These are phyloP conservation scores for Monilinia laxa DNA, from an alignment of 2,329 filamentous ascomycete species.

Conservation along the genomic window DNA sequence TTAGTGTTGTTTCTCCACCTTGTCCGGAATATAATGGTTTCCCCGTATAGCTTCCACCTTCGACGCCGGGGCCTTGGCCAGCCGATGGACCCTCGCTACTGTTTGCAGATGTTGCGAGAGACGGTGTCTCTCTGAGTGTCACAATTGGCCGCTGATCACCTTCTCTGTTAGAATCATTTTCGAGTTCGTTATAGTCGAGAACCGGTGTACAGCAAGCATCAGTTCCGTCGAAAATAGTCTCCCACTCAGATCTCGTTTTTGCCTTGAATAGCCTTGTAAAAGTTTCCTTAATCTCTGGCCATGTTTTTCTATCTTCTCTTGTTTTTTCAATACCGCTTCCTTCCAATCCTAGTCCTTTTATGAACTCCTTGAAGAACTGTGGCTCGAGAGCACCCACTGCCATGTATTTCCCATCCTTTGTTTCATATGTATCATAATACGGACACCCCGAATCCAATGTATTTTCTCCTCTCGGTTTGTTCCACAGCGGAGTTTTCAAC, in stretches of 20 bases:
- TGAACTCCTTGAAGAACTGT: slow-evolving; percentile 71
- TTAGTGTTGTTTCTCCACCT: slow-evolving; percentile 69
- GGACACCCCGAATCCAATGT: slow-evolving; percentile 80
- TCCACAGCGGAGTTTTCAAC: slow-evolving; percentile 62
- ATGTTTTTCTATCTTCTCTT: slow-evolving; percentile 60
- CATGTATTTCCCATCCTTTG: slow-evolving; percentile 74
- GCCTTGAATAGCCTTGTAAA: slow-evolving; percentile 65
- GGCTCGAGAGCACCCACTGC: slow-evolving; percentile 90
- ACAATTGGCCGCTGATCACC: slow-evolving; percentile 72
- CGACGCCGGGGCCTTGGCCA: slow-evolving; percentile 62
- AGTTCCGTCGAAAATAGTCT: slow-evolving; percentile 79
- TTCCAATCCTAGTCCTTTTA: slow-evolving; percentile 64
- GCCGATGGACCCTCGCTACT: slow-evolving; percentile 41
- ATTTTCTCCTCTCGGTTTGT: slow-evolving; percentile 68
- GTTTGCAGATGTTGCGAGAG: slow-evolving; percentile 56
- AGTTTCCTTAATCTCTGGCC: slow-evolving; percentile 63
- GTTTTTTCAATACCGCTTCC: slow-evolving; percentile 51
- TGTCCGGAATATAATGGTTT: slow-evolving; percentile 61
- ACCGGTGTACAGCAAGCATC: slow-evolving; percentile 94
- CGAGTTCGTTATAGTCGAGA: slow-evolving; percentile 70
- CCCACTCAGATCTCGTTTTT: slow-evolving; percentile 78
- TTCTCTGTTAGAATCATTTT: slow-evolving; percentile 50
- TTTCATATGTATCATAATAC: slow-evolving; percentile 88
- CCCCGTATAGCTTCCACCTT: slow-evolving; percentile 67
- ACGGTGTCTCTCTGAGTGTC: slow-evolving; percentile 68